phyloP scores from a whole-genome alignment of 257 asterid species.

The Przewalskia tangutica region DNA sequence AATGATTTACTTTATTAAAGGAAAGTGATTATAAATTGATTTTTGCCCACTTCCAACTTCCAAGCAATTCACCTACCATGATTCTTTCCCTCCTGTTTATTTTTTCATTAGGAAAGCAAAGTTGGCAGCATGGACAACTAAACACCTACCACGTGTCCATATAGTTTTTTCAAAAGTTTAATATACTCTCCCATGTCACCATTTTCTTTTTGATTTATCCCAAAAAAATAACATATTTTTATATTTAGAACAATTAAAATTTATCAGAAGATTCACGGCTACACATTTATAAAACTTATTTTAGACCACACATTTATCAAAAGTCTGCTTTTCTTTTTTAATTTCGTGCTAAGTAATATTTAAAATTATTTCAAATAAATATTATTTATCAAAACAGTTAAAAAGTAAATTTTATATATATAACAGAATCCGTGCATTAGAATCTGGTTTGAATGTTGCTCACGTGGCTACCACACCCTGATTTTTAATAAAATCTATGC shows the following conservation, averaged over 20 bases:
- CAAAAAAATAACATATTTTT: no score
- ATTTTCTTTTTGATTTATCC: no score
- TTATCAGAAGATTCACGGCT: no score
- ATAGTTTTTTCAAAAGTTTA: neutral
- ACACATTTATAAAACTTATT: no score
- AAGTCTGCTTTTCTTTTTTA: no score
- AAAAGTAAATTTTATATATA: no score
- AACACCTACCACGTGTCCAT: neutral
- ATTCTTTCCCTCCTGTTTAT: neutral
- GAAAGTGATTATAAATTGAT: neutral
- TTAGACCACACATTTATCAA: no score
- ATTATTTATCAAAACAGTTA: no score
- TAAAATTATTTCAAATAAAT: no score
- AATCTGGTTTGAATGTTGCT: neutral
- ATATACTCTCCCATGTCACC: no score
- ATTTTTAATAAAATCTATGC: neutral
- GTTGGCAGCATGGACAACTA: constrained; percentile 17
- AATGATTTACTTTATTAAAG: constrained; percentile 2
- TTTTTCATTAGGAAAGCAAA: neutral
- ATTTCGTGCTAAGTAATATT: no score
- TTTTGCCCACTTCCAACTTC: constrained; percentile 6
- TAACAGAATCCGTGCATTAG: neutral
- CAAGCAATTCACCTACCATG: constrained; percentile 10
- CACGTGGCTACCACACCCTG: neutral
- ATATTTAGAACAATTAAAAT: no score